Conservation (phyloP, 2,329 filamentous ascomycete species). For the Microdochium bolleyi region DNA sequence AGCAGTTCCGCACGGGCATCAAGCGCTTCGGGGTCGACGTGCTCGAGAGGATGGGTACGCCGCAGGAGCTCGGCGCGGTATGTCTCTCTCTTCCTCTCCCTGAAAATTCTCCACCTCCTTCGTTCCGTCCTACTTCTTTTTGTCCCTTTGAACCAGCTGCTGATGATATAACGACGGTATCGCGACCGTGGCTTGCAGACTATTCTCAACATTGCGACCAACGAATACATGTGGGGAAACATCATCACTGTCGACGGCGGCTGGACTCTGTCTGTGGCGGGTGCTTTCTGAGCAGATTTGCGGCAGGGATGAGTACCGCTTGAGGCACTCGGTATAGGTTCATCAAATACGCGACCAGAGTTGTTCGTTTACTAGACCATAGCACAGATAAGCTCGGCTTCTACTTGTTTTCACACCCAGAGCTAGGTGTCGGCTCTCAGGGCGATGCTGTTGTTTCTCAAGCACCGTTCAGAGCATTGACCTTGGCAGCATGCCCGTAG, state of each 20-base stretch:
- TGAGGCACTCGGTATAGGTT: too few relatives aligned
- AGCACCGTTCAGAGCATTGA: neutral
- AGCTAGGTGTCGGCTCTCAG: too few relatives aligned
- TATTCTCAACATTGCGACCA: slow-evolving; percentile 13
- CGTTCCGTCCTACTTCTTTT: neutral
- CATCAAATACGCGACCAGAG: too few relatives aligned
- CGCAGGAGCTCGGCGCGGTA: slow-evolving; percentile 17
- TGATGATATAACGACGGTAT: too few relatives aligned
- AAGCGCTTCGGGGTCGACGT: slow-evolving; percentile 7
- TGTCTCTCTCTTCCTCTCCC: slow-evolving; percentile 3
- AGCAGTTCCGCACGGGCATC: slow-evolving; percentile 9
- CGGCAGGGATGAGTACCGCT: too few relatives aligned
- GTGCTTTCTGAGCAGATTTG: slow-evolving; percentile 10
- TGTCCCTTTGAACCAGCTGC: too few relatives aligned
- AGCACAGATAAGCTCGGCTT: too few relatives aligned
- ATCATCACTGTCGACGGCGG: slow-evolving; percentile 15
- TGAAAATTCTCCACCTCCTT: neutral
- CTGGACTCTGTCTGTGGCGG: slow-evolving; percentile 9
- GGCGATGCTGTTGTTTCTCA: neutral
- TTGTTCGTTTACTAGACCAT: too few relatives aligned
- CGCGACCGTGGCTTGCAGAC: too few relatives aligned
- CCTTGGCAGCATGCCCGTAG: slow-evolving; percentile 24
- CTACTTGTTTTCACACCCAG: too few relatives aligned
- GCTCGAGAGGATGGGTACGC: slow-evolving; percentile 15
- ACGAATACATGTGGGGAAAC: slow-evolving; percentile 18